Base-by-base conservation (phyloP, 1,284 basidiomycete species). In the Cerioporus squamosus region DNA sequence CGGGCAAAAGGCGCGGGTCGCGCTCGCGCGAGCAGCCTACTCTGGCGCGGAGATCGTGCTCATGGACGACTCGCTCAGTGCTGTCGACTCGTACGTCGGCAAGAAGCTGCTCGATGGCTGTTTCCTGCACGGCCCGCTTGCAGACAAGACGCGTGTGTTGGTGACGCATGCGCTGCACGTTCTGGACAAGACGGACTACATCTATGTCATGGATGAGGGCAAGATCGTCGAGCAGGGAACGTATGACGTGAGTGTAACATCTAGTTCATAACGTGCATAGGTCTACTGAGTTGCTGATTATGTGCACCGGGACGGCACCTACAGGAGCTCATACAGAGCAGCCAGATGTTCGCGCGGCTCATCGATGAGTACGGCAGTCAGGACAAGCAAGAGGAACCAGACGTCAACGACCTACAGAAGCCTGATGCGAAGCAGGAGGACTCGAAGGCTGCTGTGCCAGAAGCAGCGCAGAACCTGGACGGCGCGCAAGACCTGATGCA, bases 1-100 rank as follows among this genome's bases (percentile, higher is more conserved):
- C 77, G 74, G 66, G 2, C 50, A 44, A 40, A 57, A 92, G 79
- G 93, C 93, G 33, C 86, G 94, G 18, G 84, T 95, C 14, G 91
- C 88, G 5, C 77, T 95, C 9, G 93, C 93, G 2, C 80, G 93
- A 3, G 91, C 90, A 1, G 85, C 91, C 1, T 95, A 94, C 69
- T 91, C 90, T 0, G 76, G 82, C 0, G 83, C 90, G 0, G 86
- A 89, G 58, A 84, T 94, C 38, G 81, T 94, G 29, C 75, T 90
- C n/a, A 76, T 91, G 39, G 88, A 91, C 64, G 88, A 90, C 66
- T 84, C 86, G 3, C 77, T 91, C 18, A 87, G 85, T 40, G 89
- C 90, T 5, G 87, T 94, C 3, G 91, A 94, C 68, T 84, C 87
- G 0, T 82, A 86, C 63, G 86, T 87, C 6, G 86, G 86, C 22